These are phyloP conservation scores for Panaeolus cyanescens DNA, from an alignment of 768 basidiomycete species.

Conservation along the genomic window DNA sequence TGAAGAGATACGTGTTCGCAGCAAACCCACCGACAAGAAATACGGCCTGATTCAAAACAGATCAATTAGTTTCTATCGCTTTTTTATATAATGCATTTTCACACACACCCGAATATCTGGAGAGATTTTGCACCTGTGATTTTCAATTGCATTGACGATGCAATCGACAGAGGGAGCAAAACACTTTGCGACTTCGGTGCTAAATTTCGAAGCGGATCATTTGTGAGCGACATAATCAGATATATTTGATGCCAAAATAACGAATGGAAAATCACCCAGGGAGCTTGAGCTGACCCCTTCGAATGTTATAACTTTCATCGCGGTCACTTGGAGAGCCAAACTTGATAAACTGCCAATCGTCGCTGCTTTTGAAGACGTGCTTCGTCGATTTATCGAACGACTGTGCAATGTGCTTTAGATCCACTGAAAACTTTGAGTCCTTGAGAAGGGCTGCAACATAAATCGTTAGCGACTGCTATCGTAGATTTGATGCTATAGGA, in stretches of 20 bases:
- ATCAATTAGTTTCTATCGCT: background rate
- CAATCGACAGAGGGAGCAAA: conserved; percentile 34
- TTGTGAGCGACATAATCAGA: background rate
- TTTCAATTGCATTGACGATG: conserved; percentile 26
- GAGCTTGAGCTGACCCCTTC: conserved; percentile 46
- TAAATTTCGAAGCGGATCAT: conserved; percentile 3
- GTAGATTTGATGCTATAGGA: background rate
- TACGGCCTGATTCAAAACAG: conserved; percentile 26
- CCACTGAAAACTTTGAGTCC: conserved; percentile 39
- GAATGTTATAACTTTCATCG: conserved; percentile 39
- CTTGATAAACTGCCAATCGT: conserved; percentile 43
- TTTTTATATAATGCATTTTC: background rate
- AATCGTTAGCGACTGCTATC: background rate
- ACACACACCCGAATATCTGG: conserved; percentile 31
- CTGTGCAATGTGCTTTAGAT: conserved; percentile 37
- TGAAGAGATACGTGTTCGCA: conserved; percentile 50
- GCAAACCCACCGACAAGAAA: conserved; percentile 57
- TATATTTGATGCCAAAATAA: no score
- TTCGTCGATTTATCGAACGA: conserved; percentile 51
- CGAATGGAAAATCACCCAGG: conserved; percentile 23
- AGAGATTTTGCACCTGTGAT: conserved; percentile 21
- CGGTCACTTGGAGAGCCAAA: conserved; percentile 45
- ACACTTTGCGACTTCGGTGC: conserved; percentile 29
- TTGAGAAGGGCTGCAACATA: conserved; percentile 33
- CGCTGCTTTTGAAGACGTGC: conserved; percentile 36